These are phyloP conservation scores for Podospora conica DNA, from an alignment of 495 filamentous ascomycete species.

Conservation along the genomic window DNA sequence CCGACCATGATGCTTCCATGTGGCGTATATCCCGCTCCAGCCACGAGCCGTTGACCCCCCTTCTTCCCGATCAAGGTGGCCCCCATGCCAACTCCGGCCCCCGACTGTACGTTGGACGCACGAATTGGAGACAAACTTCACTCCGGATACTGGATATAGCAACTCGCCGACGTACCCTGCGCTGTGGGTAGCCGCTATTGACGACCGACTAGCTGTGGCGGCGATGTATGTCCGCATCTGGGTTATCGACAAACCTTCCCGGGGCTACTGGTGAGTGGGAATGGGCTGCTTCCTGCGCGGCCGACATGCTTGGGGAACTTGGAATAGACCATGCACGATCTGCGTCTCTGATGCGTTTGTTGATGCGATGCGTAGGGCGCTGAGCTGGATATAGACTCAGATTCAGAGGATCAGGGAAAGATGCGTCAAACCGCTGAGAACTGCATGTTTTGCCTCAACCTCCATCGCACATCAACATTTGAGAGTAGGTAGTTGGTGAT, in stretches of 20 bases:
- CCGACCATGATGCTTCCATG: neutral
- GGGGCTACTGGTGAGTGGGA: neutral
- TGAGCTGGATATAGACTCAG: neutral
- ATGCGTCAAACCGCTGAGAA: neutral
- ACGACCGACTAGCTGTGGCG: neutral
- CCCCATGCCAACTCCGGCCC: neutral
- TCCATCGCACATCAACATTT: too few species aligned
- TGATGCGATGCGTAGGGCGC: neutral
- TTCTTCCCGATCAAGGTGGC: neutral
- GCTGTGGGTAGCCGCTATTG: neutral
- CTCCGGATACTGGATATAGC: neutral
- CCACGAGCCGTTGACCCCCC: neutral
- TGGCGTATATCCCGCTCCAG: neutral
- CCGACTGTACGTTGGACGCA: neutral
- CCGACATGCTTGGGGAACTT: neutral
- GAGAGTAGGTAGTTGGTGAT: too few species aligned
- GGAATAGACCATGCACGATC: neutral
- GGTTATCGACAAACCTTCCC: neutral
- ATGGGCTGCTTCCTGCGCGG: neutral
- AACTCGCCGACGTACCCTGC: neutral
- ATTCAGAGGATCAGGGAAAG: neutral
- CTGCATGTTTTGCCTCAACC: too few species aligned
- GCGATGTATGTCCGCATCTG: neutral
- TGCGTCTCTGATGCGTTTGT: neutral
- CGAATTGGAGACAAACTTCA: neutral